Base-by-base conservation (phyloP, 1,284 basidiomycete genomes). In the Phlebopus sp. region DNA sequence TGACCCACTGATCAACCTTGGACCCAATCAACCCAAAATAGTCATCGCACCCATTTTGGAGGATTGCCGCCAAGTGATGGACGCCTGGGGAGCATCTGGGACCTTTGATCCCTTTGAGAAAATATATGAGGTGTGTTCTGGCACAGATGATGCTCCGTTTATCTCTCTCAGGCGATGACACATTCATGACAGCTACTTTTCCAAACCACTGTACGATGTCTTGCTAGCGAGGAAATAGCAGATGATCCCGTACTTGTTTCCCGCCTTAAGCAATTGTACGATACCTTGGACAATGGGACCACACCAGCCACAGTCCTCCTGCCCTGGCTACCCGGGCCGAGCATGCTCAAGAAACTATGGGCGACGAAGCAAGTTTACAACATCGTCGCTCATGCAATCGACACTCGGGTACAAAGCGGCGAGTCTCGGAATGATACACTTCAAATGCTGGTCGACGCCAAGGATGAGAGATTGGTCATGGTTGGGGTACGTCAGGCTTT, bases 311-410 rank as follows among this genome's bases (percentile, higher is more conserved):
- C 81, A 3, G 74, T 88, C 43, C 72, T 88, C 6, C 64, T 86
- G 27, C 86, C 86, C 31, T 88, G 85, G 85, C 66, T 88, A 41
- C 85, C 85, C 6, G 79, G 75, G 39, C 82, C 81, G 3, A 81
- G 82, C 30, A 84, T 84, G 78, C 60, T 88, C 38, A 75, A 69
- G 56, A 86, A 85, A 59, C 60, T 86, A 27, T 74, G 78, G 60
- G 79, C 85, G 11, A 87, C 86, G 23, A 86, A 84, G 63, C 70
- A 78, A 52, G 82, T 88, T 49, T 86, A 87, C 59, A 77, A 82
- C 54, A 86, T 87, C 55, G 64, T 88, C 45, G 70, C 72, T 46
- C 63, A 64, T 17, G 78, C 79, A 34, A 77, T 88, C 52, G 72
- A 76, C 46, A 66, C 71, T 29, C 72, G 85, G 51, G 63, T 78